These are phyloP conservation scores for Clarireedia homoeocarpa DNA, from an alignment of 2,329 filamentous ascomycete species.

Conservation along the genomic window DNA sequence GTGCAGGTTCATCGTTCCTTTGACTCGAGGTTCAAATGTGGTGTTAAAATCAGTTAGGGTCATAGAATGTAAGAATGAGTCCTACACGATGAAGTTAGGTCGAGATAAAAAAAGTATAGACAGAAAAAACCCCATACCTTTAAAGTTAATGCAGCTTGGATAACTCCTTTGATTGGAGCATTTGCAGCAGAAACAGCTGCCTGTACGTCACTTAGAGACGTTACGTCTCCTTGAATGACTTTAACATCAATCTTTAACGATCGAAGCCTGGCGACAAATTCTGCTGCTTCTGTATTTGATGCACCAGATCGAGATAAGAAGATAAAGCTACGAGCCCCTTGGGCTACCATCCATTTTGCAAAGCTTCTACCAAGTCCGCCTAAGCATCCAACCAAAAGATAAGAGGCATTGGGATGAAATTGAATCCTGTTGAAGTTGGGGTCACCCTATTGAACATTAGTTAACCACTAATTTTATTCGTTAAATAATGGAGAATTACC, in stretches of 20 bases:
- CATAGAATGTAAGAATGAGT: constrained; percentile 2
- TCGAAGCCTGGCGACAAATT: not conserved
- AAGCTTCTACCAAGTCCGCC: constrained; percentile 35
- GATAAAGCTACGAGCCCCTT: constrained; percentile 4
- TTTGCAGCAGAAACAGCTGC: constrained; percentile 14
- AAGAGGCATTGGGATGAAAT: constrained; percentile 16
- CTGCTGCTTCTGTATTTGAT: constrained; percentile 1
- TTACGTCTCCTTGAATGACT: constrained; percentile 1
- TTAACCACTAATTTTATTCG: too few relatives aligned
- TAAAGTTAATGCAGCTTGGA: not conserved
- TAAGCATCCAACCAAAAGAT: constrained; percentile 35
- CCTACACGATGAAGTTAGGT: constrained; percentile 18
- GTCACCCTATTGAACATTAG: not conserved
- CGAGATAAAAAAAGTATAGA: too few relatives aligned
- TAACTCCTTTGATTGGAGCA: constrained; percentile 24
- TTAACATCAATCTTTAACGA: not conserved
- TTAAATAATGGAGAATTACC: too few relatives aligned
- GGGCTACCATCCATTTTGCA: constrained; percentile 30
- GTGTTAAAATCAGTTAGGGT: not conserved
- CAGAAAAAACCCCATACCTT: not conserved
- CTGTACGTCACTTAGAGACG: not conserved
- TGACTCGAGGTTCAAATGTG: constrained; percentile 28
- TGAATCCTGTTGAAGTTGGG: not conserved
- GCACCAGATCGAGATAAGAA: constrained; percentile 1
- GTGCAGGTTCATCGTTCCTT: constrained; percentile 11